phyloP scores from a whole-genome alignment of 1,139 yeast genomes.

The Geotrichum fermentans region DNA sequence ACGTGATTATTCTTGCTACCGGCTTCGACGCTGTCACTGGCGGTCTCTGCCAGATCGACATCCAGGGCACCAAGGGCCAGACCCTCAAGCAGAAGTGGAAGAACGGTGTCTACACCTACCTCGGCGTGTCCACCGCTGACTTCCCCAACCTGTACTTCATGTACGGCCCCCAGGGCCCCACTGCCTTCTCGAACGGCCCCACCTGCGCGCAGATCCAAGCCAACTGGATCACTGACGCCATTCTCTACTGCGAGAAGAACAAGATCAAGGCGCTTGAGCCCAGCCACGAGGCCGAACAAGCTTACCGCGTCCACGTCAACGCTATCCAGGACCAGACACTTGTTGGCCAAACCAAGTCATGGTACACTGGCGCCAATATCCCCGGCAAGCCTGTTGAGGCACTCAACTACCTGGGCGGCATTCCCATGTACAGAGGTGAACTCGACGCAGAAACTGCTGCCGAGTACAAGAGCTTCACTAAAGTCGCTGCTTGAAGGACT shows the following conservation, averaged over 20 bases:
- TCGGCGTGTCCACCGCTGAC: constrained; percentile 31
- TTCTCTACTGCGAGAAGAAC: constrained; percentile 13
- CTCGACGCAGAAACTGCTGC: constrained; percentile 12
- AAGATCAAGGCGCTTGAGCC: constrained; percentile 15
- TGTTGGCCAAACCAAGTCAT: constrained; percentile 13
- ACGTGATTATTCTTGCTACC: constrained; percentile 33
- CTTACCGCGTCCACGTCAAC: constrained; percentile 15
- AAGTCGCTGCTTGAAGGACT: constrained; percentile 1
- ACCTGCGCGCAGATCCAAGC: constrained; percentile 22
- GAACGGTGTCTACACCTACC: constrained; percentile 28
- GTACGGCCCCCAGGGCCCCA: constrained; percentile 38
- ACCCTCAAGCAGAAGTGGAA: constrained; percentile 30
- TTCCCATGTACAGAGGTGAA: constrained; percentile 16
- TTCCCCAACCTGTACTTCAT: constrained; percentile 34
- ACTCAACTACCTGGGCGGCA: constrained; percentile 20
- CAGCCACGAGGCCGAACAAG: constrained; percentile 15
- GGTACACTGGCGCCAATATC: constrained; percentile 23
- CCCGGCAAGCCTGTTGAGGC: constrained; percentile 22
- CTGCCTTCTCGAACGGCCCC: constrained; percentile 34
- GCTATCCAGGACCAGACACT: constrained; percentile 16
- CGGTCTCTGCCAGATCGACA: constrained; percentile 30
- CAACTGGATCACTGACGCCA: constrained; percentile 20
- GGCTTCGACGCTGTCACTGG: constrained; percentile 26
- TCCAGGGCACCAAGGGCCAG: constrained; percentile 27
- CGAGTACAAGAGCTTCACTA: constrained; percentile 11